Evolutionary conservation across 441 rosid genomes (phyloP).

Genomic region (Caryocar brasiliense): DNA sequence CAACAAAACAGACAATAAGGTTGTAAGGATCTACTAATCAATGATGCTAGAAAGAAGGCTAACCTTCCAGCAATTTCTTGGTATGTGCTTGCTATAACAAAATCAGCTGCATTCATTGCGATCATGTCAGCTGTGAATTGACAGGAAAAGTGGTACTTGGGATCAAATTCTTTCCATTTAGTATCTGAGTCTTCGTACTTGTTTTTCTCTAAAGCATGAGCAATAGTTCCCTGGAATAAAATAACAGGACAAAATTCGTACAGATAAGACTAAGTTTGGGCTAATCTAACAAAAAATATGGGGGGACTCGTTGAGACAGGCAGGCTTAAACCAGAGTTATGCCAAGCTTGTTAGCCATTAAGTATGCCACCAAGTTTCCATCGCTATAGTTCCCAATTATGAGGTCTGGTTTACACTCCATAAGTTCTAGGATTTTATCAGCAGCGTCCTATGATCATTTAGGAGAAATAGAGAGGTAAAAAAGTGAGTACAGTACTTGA

Average conservation of each 20-base stretch:
- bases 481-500: background rate
- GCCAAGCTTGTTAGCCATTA: slow-evolving; percentile 71
- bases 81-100: slow-evolving; percentile 77
- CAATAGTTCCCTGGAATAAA: slow-evolving; percentile 60
- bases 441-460: slow-evolving; percentile 45
- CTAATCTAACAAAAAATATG: too few species aligned
- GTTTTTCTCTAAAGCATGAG: slow-evolving; percentile 87
- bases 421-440: slow-evolving; percentile 44
- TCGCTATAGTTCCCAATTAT: slow-evolving; percentile 88
- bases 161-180: slow-evolving; percentile 73
- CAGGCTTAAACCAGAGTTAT: slow-evolving; percentile 47
- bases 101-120: slow-evolving; percentile 83
- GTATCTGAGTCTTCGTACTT: slow-evolving; percentile 87
- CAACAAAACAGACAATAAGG: background rate
- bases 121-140: slow-evolving; percentile 82
- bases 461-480: background rate
- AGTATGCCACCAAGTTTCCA: slow-evolving; percentile 87
- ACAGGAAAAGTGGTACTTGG: slow-evolving; percentile 84
- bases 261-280: too few species aligned
- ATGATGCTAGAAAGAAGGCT: slow-evolving; percentile 1
- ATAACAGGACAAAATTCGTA: slow-evolving; percentile 1
- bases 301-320: background rate
- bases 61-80: slow-evolving; percentile 96
- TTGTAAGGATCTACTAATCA: background rate
- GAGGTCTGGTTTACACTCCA: slow-evolving; percentile 79